A percentile compares a stretch with the other conserved stretches of the same genome.
phyloP scores from a whole-genome alignment of 352 stramenopile species.

The Pythium biforme region DNA sequence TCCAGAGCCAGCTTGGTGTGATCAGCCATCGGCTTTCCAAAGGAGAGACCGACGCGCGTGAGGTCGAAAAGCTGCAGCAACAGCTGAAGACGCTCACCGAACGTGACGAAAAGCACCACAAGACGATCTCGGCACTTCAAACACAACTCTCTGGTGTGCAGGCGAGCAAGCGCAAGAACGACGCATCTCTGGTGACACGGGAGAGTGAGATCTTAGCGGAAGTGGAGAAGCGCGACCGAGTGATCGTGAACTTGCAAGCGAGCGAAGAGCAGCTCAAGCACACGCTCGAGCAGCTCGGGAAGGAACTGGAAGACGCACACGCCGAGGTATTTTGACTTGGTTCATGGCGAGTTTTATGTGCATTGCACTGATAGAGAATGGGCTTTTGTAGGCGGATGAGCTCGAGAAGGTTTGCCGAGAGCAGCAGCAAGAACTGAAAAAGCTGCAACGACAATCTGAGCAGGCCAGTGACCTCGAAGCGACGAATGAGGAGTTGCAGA shows the following conservation, averaged over 20 bases:
- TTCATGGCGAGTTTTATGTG: background rate
- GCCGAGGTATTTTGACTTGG: constrained; percentile 32
- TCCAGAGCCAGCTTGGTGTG: constrained; percentile 13
- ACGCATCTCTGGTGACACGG: constrained; percentile 25
- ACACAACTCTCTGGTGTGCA: constrained; percentile 27
- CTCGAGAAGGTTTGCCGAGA: constrained; percentile 36
- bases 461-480: constrained; percentile 33
- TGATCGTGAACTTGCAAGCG: constrained; percentile 31
- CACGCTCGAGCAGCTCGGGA: constrained; percentile 42
- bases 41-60: constrained; percentile 1
- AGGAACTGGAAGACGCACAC: constrained; percentile 54
- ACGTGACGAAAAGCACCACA: constrained; percentile 23
- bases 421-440: constrained; percentile 37
- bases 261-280: constrained; percentile 33
- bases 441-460: constrained; percentile 30
- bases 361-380: no score
- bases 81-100: constrained; percentile 3
- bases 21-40: constrained; percentile 25
- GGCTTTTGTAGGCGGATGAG: constrained; percentile 35
- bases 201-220: constrained; percentile 32
- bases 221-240: constrained; percentile 29
- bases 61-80: constrained; percentile 11
- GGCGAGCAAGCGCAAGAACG: constrained; percentile 26
- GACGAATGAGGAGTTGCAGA: constrained; percentile 34
- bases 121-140: constrained; percentile 24